Conservation (phyloP, 306 rosid genomes). For the Glycyrrhiza uralensis region DNA sequence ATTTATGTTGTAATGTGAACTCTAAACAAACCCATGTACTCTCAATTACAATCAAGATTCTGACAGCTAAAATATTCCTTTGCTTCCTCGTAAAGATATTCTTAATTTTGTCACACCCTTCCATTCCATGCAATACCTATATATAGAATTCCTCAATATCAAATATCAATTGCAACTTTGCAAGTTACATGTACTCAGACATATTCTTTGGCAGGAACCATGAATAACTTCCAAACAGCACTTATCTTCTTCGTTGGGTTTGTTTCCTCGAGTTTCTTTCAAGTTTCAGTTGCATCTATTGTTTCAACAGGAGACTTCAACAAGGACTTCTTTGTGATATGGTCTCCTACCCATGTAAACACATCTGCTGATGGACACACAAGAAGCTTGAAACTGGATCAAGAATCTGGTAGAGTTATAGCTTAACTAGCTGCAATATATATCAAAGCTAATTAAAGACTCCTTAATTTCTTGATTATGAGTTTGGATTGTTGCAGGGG, state of each 20-base stretch:
- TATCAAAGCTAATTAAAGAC: too few relatives aligned
- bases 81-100: conserved; percentile 73
- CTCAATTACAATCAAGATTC: conserved; percentile 26
- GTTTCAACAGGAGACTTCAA: conserved; percentile 84
- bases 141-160: conserved; percentile 24
- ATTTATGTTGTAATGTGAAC: conserved; percentile 21
- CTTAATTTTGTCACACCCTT: conserved; percentile 29
- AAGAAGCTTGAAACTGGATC: conserved; percentile 74
- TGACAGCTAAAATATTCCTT: conserved; percentile 37
- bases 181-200: not conserved
- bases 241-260: conserved; percentile 34
- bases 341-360: conserved; percentile 88
- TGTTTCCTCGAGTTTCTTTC: conserved; percentile 34
- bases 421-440: not conserved
- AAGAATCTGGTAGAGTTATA: conserved; percentile 63
- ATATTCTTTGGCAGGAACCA: conserved; percentile 29
- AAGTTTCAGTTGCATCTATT: conserved; percentile 45
- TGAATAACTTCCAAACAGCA: conserved; percentile 31
- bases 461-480: conserved; percentile 7
- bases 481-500: conserved; percentile 40
- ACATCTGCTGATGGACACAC: conserved; percentile 69
- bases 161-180: not conserved
- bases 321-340: conserved; percentile 74
- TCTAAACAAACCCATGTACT: conserved; percentile 1
- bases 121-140: conserved; percentile 39